Evolutionary conservation across 495 filamentous ascomycete genomes (phyloP), one percentile per base, ranked within the genome.

Genomic region (Jackrogersella multiformis): DNA sequence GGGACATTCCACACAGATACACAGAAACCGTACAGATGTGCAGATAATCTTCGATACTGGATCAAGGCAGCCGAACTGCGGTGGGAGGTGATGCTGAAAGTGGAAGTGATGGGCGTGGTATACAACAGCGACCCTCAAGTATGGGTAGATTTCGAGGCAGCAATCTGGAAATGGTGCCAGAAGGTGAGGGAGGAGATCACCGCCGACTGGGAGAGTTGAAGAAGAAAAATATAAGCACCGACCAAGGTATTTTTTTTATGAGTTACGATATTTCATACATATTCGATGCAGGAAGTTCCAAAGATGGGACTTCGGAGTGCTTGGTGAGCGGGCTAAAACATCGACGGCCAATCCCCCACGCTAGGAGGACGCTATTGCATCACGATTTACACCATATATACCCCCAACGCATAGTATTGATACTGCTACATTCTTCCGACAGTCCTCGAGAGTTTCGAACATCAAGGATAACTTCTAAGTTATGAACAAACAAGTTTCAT

Each of bases 31-130:
- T 99, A 99, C 73, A 90, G 95, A 54, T 87, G 88, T 55, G 92
- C 94, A 0, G 96, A 99, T 53, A 99, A 99, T 72, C 84, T 99
- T 34, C 86, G 92, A 9, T 99, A 88, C 81, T 99, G 95, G 94
- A 84, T 92, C 74, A 99, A 99, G 78, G 96, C 96, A 16, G 92
- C 93, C 5, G 92, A 98, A 78, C 84, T 98, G 51, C 86, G 95
- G 21, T 99, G 94, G 92, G 96, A 98, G 78, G 85, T 92, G 16
- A 86, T 91, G 61, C 82, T 97, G 55, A 88, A 92, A 69, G 84
- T 96, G 55, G 92, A 97, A 72, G 92, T 93, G 21, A 89, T 93
- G 81, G 92, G 88, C 9, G 88, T 98, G 10, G 93, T 96, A 5
- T 87, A 93, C 63, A 84, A 80, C 54, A 84, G 82, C 49, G 84